Evolutionary conservation across 2,329 filamentous ascomycete genomes (phyloP).

Genomic region (Fusarium oxysporum): DNA sequence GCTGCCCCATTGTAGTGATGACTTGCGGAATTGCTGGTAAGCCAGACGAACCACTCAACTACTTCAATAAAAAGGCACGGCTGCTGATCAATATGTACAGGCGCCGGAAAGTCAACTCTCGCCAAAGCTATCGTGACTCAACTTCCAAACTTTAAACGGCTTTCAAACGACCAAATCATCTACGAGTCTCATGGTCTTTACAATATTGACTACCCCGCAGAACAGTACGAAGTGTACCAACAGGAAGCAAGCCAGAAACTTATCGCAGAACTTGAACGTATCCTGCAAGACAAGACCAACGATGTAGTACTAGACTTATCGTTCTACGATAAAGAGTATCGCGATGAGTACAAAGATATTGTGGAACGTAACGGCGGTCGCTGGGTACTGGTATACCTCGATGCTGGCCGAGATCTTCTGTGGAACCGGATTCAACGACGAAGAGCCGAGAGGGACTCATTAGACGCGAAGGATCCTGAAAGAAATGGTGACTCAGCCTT

Average conservation of each 20-base stretch:
- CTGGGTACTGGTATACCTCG: constrained; percentile 48
- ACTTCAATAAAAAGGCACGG: not conserved
- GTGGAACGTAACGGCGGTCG: constrained; percentile 43
- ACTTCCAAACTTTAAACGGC: not conserved
- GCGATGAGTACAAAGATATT: constrained; percentile 46
- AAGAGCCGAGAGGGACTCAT: constrained; percentile 24
- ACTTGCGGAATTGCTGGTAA: constrained; percentile 3
- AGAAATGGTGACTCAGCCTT: constrained; percentile 18
- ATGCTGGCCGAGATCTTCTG: constrained; percentile 43
- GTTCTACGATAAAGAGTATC: constrained; percentile 48
- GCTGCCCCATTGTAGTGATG: not conserved
- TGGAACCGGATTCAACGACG: constrained; percentile 49
- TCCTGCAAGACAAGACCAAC: constrained; percentile 22
- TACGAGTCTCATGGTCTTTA: constrained; percentile 6
- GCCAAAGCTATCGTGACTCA: not conserved
- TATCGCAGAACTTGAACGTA: not conserved
- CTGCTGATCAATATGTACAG: not conserved
- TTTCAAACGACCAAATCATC: not conserved
- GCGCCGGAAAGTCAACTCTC: constrained; percentile 11
- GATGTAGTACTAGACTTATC: constrained; percentile 50
- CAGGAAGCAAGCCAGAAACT: not conserved
- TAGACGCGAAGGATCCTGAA: not conserved
- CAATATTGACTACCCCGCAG: not conserved
- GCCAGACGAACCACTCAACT: not conserved
- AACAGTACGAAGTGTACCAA: not conserved